phyloP scores from a whole-genome alignment of 441 rosid species.

The Populus tomentosa region DNA sequence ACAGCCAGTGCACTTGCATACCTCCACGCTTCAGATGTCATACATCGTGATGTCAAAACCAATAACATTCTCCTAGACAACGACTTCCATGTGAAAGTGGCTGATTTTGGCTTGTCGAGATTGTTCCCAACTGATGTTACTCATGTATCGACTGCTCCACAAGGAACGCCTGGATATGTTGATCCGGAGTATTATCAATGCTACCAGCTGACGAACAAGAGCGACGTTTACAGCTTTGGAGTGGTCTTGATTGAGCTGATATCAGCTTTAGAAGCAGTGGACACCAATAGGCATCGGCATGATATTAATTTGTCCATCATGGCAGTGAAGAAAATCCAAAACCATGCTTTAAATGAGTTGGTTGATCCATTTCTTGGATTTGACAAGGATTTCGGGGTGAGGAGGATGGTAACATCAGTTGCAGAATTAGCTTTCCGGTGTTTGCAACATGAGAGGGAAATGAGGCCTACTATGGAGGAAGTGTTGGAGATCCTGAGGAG shows the following conservation, averaged over 20 bases:
- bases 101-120: conserved; percentile 64
- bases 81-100: conserved; percentile 54
- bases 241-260: conserved; percentile 56
- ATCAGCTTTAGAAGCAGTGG: conserved; percentile 49
- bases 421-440: conserved; percentile 60
- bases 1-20: conserved; percentile 49
- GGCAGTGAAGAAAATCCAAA: conserved; percentile 58
- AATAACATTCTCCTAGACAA: conserved; percentile 57
- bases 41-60: conserved; percentile 65
- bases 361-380: conserved; percentile 52
- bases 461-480: conserved; percentile 62
- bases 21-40: conserved; percentile 47
- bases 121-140: conserved; percentile 50
- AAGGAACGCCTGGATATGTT: conserved; percentile 68
- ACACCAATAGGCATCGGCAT: conserved; percentile 41
- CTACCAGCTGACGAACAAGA: conserved; percentile 57
- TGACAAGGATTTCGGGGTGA: conserved; percentile 29
- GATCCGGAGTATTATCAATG: conserved; percentile 62
- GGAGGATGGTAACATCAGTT: conserved; percentile 35
- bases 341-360: conserved; percentile 38
- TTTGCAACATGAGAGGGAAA: conserved; percentile 47
- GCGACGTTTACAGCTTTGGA: conserved; percentile 71
- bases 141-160: conserved; percentile 66
- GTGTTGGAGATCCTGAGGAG: conserved; percentile 30
- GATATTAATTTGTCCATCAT: conserved; percentile 56